Conservation (phyloP, 2,329 filamentous ascomycete genomes). For the Orbilia ellipsospora region DNA sequence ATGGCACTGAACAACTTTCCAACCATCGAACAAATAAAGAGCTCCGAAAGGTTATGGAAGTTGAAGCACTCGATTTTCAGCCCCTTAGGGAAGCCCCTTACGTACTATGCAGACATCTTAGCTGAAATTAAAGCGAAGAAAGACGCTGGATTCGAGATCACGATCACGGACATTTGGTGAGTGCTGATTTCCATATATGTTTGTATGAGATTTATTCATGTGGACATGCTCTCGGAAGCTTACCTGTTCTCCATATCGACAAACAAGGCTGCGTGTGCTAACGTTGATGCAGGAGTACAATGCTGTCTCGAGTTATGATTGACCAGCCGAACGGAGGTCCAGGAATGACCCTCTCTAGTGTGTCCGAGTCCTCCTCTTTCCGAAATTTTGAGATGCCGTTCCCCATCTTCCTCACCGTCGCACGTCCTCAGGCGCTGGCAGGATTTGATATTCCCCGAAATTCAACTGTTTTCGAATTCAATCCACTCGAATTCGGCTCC, state of each 20-base stretch:
- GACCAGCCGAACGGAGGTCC: constrained; percentile 50
- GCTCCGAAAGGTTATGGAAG: constrained; percentile 68
- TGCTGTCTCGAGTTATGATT: constrained; percentile 47
- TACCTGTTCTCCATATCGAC: background rate
- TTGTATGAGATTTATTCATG: no score
- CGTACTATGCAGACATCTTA: constrained; percentile 73
- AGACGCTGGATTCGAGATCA: constrained; percentile 73
- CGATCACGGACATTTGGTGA: constrained; percentile 86
- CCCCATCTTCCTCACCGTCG: constrained; percentile 78
- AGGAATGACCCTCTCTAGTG: constrained; percentile 82
- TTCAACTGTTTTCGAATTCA: constrained; percentile 80
- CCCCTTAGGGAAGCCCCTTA: constrained; percentile 63
- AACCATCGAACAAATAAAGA: constrained; percentile 32
- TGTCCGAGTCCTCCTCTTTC: constrained; percentile 74
- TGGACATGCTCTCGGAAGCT: no score
- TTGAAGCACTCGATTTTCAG: constrained; percentile 72
- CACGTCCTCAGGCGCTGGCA: constrained; percentile 71
- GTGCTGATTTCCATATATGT: constrained; percentile 6
- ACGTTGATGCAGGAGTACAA: constrained; percentile 59
- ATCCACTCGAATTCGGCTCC: constrained; percentile 81
- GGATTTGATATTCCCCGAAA: constrained; percentile 72
- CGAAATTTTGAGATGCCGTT: constrained; percentile 73
- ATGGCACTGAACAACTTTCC: constrained; percentile 73
- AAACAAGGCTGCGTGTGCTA: background rate
- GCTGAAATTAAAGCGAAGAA: constrained; percentile 71